phyloP scores from a whole-genome alignment of 768 basidiomycete species.

The Mycena maculata region DNA sequence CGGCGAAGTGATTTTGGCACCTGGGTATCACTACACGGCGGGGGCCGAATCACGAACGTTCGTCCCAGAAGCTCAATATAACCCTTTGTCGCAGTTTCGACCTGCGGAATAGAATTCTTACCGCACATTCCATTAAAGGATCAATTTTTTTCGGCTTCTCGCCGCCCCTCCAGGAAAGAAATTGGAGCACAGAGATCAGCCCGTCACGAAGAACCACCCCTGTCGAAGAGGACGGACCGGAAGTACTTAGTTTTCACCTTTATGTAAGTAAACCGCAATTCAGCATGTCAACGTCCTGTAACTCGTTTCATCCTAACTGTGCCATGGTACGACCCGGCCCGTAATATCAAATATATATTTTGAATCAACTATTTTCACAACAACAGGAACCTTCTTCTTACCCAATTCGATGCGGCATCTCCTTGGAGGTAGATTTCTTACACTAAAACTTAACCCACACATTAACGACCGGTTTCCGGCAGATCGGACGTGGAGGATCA shows the following conservation, averaged over 20 bases:
- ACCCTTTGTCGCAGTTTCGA: conserved; percentile 1
- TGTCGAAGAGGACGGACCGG: neutral
- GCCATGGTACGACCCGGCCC: neutral
- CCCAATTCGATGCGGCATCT: conserved; percentile 1
- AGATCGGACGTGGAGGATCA: conserved; percentile 3
- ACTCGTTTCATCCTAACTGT: neutral
- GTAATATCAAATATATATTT: neutral
- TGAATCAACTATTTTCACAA: neutral
- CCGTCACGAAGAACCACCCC: neutral
- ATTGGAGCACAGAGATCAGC: neutral
- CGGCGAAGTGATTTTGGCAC: neutral
- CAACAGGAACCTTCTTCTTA: neutral
- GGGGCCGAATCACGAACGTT: conserved; percentile 2
- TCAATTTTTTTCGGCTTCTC: neutral
- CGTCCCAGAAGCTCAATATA: conserved; percentile 8
- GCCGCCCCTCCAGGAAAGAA: neutral
- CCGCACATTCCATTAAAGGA: neutral
- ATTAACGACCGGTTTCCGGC: conserved; percentile 3
- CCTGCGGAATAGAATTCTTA: conserved; percentile 5
- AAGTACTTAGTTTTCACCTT: neutral
- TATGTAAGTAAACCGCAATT: conserved; percentile 7
- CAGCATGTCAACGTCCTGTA: neutral
- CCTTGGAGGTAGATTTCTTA: conserved; percentile 2
- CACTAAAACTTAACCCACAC: conserved; percentile 1
- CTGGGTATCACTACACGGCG: neutral